phyloP scores from a whole-genome alignment of 345 rosid genomes.

The Citrus mangshanensis region DNA sequence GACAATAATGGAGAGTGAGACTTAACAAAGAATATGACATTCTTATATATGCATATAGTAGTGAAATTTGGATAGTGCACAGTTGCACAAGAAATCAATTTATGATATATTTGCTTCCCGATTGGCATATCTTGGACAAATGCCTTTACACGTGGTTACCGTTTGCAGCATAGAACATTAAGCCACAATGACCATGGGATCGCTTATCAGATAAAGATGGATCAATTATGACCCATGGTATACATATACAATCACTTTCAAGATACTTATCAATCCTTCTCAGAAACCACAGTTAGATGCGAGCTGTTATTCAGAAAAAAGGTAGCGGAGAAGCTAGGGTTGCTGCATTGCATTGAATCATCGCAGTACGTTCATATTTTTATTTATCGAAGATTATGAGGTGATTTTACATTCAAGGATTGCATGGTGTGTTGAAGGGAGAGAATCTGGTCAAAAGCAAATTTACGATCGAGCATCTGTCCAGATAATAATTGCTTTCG shows the following conservation, averaged over 20 bases:
- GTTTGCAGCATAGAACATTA: not conserved
- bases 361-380: not conserved
- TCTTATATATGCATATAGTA: not conserved
- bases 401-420: not conserved
- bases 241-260: not conserved
- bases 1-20: not conserved
- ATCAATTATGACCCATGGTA: not conserved
- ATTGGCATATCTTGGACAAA: not conserved
- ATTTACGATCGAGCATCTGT: not conserved
- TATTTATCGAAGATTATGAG: not conserved
- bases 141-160: constrained; percentile 3
- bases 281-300: not conserved
- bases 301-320: not conserved
- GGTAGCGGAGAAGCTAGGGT: not conserved
- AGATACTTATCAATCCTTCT: not conserved
- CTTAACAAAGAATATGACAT: not conserved
- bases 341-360: not conserved
- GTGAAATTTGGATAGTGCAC: not conserved
- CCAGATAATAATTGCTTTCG: not conserved
- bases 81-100: not conserved
- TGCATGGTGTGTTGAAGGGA: not conserved
- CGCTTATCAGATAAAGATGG: not conserved
- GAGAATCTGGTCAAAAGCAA: not conserved
- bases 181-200: not conserved
- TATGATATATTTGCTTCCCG: not conserved